A percentile compares a stretch with the other conserved stretches of the same genome.
These are phyloP conservation scores for Cladorrhinum sp. DNA, from an alignment of 2,329 filamentous ascomycete genomes.

Conservation along the genomic window DNA sequence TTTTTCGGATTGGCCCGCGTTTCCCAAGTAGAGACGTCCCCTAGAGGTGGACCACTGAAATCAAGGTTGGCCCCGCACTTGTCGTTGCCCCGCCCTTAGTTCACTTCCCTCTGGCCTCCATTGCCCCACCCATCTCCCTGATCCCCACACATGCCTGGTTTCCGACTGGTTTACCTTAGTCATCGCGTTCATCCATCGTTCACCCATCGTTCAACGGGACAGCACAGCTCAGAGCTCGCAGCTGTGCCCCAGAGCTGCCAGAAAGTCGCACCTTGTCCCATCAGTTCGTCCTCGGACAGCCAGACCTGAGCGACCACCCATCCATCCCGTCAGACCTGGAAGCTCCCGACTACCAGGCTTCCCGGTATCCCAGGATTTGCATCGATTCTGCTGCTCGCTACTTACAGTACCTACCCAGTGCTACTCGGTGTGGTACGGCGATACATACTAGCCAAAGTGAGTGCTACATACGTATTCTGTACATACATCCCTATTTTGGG, in stretches of 20 bases:
- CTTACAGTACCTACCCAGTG: too few relatives aligned
- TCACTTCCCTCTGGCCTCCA: neutral
- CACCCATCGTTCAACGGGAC: too few relatives aligned
- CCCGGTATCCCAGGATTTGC: neutral
- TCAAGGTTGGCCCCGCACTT: neutral
- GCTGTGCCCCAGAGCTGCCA: neutral
- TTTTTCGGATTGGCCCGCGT: neutral
- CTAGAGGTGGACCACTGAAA: neutral
- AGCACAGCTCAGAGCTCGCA: too few relatives aligned
- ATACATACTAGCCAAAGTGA: neutral
- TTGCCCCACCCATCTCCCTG: neutral
- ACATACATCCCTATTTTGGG: too few relatives aligned
- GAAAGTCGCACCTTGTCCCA: neutral
- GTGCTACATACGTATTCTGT: neutral
- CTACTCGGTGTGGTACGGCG: neutral
- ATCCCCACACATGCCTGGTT: neutral
- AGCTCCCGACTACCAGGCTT: too few relatives aligned
- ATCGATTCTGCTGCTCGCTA: neutral
- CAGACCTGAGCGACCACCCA: too few relatives aligned
- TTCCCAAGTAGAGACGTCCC: neutral
- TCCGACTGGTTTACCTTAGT: too few relatives aligned
- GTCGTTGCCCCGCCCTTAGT: neutral
- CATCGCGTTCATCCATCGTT: too few relatives aligned
- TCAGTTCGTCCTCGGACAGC: neutral
- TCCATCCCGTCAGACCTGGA: neutral